Percentiles rank a stretch among this genome's conserved stretches.
These are phyloP conservation scores for Bryoerythrophyllum caledonicum DNA, from an alignment of 225 moss, liverwort and hornwort species.

Conservation along the genomic window DNA sequence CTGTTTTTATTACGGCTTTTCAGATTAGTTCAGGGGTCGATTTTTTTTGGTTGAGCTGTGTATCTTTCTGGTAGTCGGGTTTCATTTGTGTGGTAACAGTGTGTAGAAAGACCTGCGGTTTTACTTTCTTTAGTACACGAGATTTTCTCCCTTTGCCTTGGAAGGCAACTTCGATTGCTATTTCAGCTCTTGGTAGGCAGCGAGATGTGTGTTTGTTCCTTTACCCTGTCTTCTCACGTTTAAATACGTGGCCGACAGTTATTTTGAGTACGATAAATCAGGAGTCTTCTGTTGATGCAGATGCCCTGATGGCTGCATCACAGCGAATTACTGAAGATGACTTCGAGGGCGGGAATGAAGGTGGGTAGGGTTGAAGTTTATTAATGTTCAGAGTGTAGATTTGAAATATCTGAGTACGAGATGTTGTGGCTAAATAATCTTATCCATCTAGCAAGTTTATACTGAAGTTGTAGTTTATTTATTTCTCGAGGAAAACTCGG, in stretches of 20 bases:
- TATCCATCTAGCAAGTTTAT: constrained; percentile 23
- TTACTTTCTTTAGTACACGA: background rate
- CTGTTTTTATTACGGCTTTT: constrained; percentile 15
- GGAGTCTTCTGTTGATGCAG: constrained; percentile 50
- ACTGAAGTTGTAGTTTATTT: constrained; percentile 5
- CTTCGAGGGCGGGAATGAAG: constrained; percentile 63
- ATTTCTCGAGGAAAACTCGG: background rate
- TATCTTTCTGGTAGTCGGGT: constrained; percentile 3
- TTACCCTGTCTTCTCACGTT: constrained; percentile 18
- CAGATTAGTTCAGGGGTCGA: constrained; percentile 1
- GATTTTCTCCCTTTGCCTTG: constrained; percentile 14
- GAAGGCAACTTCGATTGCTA: constrained; percentile 25
- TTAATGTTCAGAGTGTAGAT: constrained; percentile 21
- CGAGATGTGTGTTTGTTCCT: constrained; percentile 25
- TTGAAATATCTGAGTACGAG: constrained; percentile 14
- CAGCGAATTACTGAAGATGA: constrained; percentile 66
- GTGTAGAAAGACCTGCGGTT: background rate
- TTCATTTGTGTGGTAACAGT: constrained; percentile 18
- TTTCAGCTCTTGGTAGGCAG: constrained; percentile 27
- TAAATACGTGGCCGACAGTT: constrained; percentile 14
- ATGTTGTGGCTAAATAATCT: constrained; percentile 8
- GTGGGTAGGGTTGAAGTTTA: constrained; percentile 54
- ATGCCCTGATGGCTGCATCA: constrained; percentile 74
- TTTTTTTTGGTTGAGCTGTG: constrained; percentile 18
- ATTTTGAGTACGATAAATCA: constrained; percentile 38